Evolutionary conservation across 164 flowering plant genomes (phyloP), one percentile per base, ranked within the genome.

Genomic region (Vitis amurensis): DNA sequence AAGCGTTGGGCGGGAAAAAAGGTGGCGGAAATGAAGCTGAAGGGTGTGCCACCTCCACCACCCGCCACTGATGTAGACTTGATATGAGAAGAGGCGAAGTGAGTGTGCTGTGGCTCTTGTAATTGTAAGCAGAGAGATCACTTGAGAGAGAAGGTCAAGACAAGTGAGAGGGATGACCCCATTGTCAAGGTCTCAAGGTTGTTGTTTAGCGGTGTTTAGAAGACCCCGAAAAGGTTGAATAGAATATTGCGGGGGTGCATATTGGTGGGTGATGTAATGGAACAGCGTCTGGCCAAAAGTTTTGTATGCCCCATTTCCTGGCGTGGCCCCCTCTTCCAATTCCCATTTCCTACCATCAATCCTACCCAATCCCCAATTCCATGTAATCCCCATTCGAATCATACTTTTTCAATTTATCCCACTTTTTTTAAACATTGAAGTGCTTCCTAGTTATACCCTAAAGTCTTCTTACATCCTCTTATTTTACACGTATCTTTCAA

Each of bases 61-160:
- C 77, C 86, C 78, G 84, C 82, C 64, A 79, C 82, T 77, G 86
- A 83, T 23, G 66, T 68, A 55, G 86, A 82, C 81, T 31, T 51
- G 29, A 30, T 7, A 2, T 37, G 17, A 56, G 51, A 16, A 58
- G 59, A 69, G 56, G 19, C 12, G 60, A n/a, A 23, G 27, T 1
- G 27, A 23, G 27, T 23, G 27, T 23, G 27, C 27, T 23, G 27
- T 23, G 27, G 27, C 27, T 23, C 2, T 23, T 23, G 27, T 23
- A 23, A 23, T 23, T 23, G 27, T 8, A 11, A n/a, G 64, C 6
- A 50, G n/a, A 17, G 49, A 66, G 63, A 64, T 23, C 4, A 37
- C 4, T 3, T 3, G 55, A 52, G 48, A 71, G 64, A 17, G 59
- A 59, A 49, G 55, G 14, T 14, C 13, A 53, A 19, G 37, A 27